phyloP scores from a whole-genome alignment of 768 basidiomycete species.

The Mycena vitilis region DNA sequence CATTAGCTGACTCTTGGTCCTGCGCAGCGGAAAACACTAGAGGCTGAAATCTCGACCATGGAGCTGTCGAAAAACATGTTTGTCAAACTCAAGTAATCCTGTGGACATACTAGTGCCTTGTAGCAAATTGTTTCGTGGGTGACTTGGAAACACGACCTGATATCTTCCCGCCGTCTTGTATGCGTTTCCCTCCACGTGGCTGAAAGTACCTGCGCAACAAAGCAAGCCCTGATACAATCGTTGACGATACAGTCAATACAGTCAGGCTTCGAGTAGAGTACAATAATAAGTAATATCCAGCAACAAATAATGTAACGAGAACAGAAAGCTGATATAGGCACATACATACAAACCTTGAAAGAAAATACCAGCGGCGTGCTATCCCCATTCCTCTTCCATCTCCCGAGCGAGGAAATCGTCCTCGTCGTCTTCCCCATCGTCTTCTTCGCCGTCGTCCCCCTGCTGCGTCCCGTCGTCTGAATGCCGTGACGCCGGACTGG shows the following conservation, averaged over 20 bases:
- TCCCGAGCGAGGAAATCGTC: conserved; percentile 88
- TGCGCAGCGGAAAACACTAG: not conserved
- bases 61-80: not conserved
- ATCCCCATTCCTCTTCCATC: conserved; percentile 83
- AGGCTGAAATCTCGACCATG: not conserved
- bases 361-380: conserved; percentile 39
- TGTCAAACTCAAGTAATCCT: not conserved
- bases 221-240: not conserved
- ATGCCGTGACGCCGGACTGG: conserved; percentile 14
- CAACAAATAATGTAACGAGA: conserved; percentile 19
- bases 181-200: no score
- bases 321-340: conserved; percentile 19
- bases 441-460: conserved; percentile 61
- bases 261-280: conserved; percentile 12
- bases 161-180: no score
- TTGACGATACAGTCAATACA: conserved; percentile 1
- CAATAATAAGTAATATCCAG: conserved; percentile 22
- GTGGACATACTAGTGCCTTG: no score
- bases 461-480: conserved; percentile 52
- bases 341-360: conserved; percentile 9
- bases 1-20: no score
- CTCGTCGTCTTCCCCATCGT: conserved; percentile 66
- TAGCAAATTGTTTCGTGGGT: no score
- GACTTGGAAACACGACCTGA: no score
- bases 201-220: no score